These are phyloP conservation scores for Chionographis japonica DNA, from an alignment of 106 monocot genomes.

Conservation along the genomic window DNA sequence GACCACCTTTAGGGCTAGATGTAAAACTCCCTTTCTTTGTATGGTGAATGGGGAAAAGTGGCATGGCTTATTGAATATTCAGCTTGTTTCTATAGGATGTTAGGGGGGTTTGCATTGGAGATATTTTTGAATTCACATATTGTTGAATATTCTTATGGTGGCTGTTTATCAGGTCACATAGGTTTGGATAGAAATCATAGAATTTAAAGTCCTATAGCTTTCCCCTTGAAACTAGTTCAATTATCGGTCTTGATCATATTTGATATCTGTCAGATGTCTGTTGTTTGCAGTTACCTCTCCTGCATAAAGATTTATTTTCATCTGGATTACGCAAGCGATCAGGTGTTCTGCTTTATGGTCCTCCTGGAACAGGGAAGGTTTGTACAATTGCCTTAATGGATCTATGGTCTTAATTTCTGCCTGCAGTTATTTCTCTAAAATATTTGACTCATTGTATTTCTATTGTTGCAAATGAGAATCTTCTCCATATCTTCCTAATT, in stretches of 20 bases:
- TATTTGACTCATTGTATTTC: not conserved
- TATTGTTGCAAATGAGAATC: not conserved
- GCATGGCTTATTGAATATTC: too few relatives aligned
- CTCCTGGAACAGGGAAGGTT: conserved; percentile 98
- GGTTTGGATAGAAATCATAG: not conserved
- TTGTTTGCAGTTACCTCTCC: conserved; percentile 74
- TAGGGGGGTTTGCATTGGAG: too few relatives aligned
- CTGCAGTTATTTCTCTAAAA: not conserved
- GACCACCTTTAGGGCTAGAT: too few relatives aligned
- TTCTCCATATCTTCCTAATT: not conserved
- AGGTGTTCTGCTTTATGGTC: conserved; percentile 95
- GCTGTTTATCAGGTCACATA: not conserved
- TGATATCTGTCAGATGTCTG: not conserved
- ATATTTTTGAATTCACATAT: too few relatives aligned
- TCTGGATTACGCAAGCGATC: conserved; percentile 90
- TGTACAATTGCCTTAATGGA: conserved; percentile 8
- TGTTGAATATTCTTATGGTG: too few relatives aligned
- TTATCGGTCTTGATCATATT: not conserved
- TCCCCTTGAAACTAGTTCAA: not conserved
- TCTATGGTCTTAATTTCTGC: not conserved
- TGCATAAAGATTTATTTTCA: conserved; percentile 89
- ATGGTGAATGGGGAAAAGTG: too few relatives aligned
- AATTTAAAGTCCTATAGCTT: not conserved
- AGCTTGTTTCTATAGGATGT: too few relatives aligned
- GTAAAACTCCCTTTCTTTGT: too few relatives aligned